Evolutionary conservation across 345 rosid species (phyloP), one percentile per base, ranked within the genome.

Genomic region (Hirschfeldia incana): DNA sequence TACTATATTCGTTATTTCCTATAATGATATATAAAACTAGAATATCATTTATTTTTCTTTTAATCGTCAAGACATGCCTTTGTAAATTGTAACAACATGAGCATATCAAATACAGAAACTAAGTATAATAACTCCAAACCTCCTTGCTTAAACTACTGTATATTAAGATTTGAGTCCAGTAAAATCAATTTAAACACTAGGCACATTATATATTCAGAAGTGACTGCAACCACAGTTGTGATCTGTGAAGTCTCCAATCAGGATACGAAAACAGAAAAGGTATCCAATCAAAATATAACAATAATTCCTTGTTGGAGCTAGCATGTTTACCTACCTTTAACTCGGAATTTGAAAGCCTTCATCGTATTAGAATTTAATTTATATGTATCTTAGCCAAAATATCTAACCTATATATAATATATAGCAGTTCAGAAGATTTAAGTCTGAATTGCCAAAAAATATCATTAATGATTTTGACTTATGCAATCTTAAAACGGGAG

Each of bases 401-500:
- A 76, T 69, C 51, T 33, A 69, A 69, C 16, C 8, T 69, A 60
- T 44, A 36, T 33, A 17, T 51, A 15, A 17, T 51, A 15, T 11
- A 60, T 15, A 51, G 17, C 11, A 16, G 12, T 70, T 63, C 44
- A 64, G 63, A 69, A 51, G 34, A 65, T 8, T 71, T 34, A 42
- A 46, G 57, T 65, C 53, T 59, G 73, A 57, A 30, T 57, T 59
- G 67, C 37, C 62, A 58, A 72, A 77, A 36, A 58, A 2, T 64
- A 65, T 65, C 8, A 42, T 78, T 29, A 73, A 72, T 73, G 82
- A 28, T 44, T 66, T 73, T 78, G 77, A 78, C 77, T 66, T 72
- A 7, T 27, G 68, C 42, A 5, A 59, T 67, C 64, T 66, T 46
- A 42, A 72, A 73, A 72, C 67, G 59, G 61, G 76, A 65, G 61